Base-by-base conservation (phyloP, 305 asterid genomes). In the Nicotiana rustica region DNA sequence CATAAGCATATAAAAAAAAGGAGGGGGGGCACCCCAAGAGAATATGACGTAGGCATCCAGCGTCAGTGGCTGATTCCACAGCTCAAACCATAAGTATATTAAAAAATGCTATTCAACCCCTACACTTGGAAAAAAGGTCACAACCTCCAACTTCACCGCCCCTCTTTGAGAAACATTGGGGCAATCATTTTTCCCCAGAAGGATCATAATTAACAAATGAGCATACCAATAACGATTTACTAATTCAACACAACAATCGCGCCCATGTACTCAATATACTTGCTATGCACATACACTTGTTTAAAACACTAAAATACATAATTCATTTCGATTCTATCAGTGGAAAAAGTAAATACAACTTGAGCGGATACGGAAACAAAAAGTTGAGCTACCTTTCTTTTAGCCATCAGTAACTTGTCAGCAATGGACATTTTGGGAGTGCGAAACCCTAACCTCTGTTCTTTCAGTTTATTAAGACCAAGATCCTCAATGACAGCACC, bases 401-500 rank as follows among this genome's bases (percentile, higher is more conserved):
- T 95, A 79, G 97, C 91, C 75, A 90, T 86, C 93, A 90, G 52
- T 55, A 95, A 62, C 92, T 90, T 97, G 89, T 95, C 97, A 68
- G 95, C 94, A 78, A 97, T 91, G 14, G 99, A 91, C 84, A 95
- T 77, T 84, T 92, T 97, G 4, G 96, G 97, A 78, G 96, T 96
- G 31, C 92, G 89, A 90, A 91, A 88, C 88, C 97, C 99, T 87
- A 92, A 86, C 88, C 88, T 90, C 86, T 91, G 97, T 77, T 97
- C 99, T 80, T 89, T 91, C 79, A 87, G 83, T 88, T 87, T 92
- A 88, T 86, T 89, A 55, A 97, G 97, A 19, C 99, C 99, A 88
- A 97, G 90, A 91, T 95, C 99, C 88, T 93, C 97, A 83, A 97
- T 92, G 49, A 97, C 84, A 18, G 86, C 90, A 82, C 97, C 97